A percentile compares a stretch with the other conserved stretches of the same genome.
Evolutionary conservation across 2,329 filamentous ascomycete species (phyloP).

Genomic region (Xylariales sp.): DNA sequence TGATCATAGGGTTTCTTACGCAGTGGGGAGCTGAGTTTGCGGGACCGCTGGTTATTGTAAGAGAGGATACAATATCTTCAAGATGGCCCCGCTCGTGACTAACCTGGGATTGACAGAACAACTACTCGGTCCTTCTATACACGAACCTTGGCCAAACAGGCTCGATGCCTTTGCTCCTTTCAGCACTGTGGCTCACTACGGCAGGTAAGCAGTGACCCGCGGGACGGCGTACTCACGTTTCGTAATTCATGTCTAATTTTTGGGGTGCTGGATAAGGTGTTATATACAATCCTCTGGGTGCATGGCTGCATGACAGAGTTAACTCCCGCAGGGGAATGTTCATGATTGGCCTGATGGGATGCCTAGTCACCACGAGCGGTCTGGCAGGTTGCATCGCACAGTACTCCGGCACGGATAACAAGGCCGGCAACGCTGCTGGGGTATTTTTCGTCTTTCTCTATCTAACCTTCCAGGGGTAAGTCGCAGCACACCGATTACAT

Average conservation of each 20-base stretch:
- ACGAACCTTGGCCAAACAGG: slow-evolving; percentile 33
- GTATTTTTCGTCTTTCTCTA: slow-evolving; percentile 42
- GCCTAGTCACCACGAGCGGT: slow-evolving; percentile 28
- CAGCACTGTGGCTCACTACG: slow-evolving; percentile 35
- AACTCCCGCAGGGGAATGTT: slow-evolving; percentile 41
- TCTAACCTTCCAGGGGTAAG: slow-evolving; percentile 44
- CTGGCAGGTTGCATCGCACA: slow-evolving; percentile 31
- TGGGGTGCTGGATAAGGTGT: too few relatives aligned
- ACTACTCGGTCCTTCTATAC: slow-evolving; percentile 33
- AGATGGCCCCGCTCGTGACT: too few relatives aligned
- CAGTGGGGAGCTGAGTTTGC: slow-evolving; percentile 50
- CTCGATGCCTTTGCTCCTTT: slow-evolving; percentile 33
- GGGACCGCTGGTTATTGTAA: slow-evolving; percentile 46
- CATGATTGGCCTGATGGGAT: slow-evolving; percentile 34
- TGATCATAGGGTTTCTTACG: slow-evolving; percentile 46
- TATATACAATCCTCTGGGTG: slow-evolving; percentile 42
- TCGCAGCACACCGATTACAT: too few relatives aligned
- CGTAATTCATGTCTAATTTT: too few relatives aligned
- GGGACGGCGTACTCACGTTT: too few relatives aligned
- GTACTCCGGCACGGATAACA: slow-evolving; percentile 29
- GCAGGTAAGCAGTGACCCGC: too few relatives aligned
- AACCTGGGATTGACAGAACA: too few relatives aligned
- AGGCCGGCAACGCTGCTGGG: slow-evolving; percentile 32
- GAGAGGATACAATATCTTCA: slow-evolving; percentile 13
- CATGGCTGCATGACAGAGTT: slow-evolving; percentile 42